These are phyloP conservation scores for Melampsora larici-populina DNA, from an alignment of 1,284 basidiomycete genomes.

Conservation along the genomic window DNA sequence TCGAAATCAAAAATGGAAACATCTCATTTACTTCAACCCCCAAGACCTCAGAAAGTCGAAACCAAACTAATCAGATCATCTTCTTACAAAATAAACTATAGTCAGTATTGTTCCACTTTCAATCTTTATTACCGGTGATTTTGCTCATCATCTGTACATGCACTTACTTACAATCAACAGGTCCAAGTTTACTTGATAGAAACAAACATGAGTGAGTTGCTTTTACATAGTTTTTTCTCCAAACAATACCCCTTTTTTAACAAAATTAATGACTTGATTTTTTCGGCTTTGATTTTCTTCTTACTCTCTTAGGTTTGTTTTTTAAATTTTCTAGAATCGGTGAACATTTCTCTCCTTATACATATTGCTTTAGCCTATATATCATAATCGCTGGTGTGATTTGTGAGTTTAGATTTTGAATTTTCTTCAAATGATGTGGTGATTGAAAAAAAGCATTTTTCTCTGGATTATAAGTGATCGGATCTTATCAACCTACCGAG, in stretches of 20 bases:
- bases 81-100: conserved; percentile 52
- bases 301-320: conserved; percentile 80
- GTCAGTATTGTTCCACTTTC: conserved; percentile 98
- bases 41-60: too few relatives aligned
- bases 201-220: conserved; percentile 78
- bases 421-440: too few relatives aligned
- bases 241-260: not conserved
- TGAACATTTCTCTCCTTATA: conserved; percentile 76
- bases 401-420: conserved; percentile 56
- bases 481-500: too few relatives aligned
- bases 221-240: not conserved
- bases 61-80: too few relatives aligned
- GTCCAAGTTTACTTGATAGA: conserved; percentile 82
- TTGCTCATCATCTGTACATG: conserved; percentile 93
- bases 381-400: conserved; percentile 71
- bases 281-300: not conserved
- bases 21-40: not conserved
- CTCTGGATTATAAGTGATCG: too few relatives aligned
- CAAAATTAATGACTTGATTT: not conserved
- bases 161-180: conserved; percentile 86
- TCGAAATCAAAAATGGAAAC: not conserved
- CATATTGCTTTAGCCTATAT: conserved; percentile 74
- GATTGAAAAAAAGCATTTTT: not conserved
- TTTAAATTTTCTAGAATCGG: conserved; percentile 90
- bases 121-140: conserved; percentile 87